A percentile compares a stretch with the other conserved stretches of the same genome.
These are phyloP conservation scores for Mortierella sp. DNA, from an alignment of 371 early-diverging fungal genomes.

Conservation along the genomic window DNA sequence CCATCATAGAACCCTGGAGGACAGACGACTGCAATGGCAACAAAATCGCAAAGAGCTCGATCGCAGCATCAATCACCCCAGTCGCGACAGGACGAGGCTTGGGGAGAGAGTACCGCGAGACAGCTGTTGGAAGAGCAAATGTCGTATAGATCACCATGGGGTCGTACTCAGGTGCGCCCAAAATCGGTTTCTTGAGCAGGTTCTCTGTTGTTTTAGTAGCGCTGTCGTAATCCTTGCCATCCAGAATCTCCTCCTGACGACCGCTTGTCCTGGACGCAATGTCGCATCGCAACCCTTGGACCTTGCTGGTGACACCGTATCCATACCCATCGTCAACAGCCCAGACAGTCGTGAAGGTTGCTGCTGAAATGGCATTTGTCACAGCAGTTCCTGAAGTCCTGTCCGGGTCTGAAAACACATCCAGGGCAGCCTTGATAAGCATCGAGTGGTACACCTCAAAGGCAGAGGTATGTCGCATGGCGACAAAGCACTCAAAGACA, in stretches of 20 bases:
- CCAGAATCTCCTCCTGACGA: conserved; percentile 66
- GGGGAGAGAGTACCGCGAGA: conserved; percentile 48
- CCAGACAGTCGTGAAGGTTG: conserved; percentile 72
- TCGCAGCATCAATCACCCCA: conserved; percentile 69
- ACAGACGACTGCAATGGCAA: conserved; percentile 73
- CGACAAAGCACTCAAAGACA: conserved; percentile 81
- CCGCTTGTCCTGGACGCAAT: conserved; percentile 61
- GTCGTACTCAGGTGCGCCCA: conserved; percentile 74
- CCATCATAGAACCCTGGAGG: conserved; percentile 84
- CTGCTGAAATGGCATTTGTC: conserved; percentile 64
- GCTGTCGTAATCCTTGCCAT: conserved; percentile 69
- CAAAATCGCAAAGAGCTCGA: conserved; percentile 83
- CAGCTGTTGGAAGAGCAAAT: conserved; percentile 45
- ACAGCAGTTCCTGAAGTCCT: conserved; percentile 69
- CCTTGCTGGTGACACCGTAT: conserved; percentile 73
- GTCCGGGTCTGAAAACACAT: conserved; percentile 71
- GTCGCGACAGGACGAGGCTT: conserved; percentile 61
- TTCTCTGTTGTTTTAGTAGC: conserved; percentile 61
- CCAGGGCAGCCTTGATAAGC: conserved; percentile 47
- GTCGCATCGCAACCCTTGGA: conserved; percentile 68
- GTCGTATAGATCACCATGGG: conserved; percentile 70
- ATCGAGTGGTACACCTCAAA: conserved; percentile 68
- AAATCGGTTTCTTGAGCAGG: conserved; percentile 70
- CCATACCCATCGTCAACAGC: conserved; percentile 72
- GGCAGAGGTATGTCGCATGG: conserved; percentile 73